A percentile compares a stretch with the other conserved stretches of the same genome.
These are phyloP conservation scores for Punctularia strigosozonata DNA, from an alignment of 768 basidiomycete genomes.

Conservation along the genomic window DNA sequence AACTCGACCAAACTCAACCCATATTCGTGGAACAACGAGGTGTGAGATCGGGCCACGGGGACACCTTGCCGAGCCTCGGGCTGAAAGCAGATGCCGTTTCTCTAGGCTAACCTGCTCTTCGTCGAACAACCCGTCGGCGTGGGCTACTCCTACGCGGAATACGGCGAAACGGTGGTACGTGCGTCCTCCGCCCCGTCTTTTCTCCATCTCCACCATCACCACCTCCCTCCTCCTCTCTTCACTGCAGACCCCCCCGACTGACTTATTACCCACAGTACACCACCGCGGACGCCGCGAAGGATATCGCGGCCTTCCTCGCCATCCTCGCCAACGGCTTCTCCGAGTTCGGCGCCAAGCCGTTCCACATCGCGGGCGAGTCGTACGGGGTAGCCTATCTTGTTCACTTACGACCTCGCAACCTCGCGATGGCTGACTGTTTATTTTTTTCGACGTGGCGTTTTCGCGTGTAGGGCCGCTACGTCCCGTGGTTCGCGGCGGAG, in stretches of 20 bases:
- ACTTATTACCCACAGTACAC: too few species aligned
- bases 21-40: slow-evolving; percentile 62
- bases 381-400: slow-evolving; percentile 41
- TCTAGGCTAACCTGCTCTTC: slow-evolving; percentile 46
- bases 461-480: slow-evolving; percentile 38
- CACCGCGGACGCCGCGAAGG: slow-evolving; percentile 55
- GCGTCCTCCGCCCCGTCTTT: background rate
- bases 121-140: slow-evolving; percentile 29
- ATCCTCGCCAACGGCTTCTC: slow-evolving; percentile 69
- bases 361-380: slow-evolving; percentile 33
- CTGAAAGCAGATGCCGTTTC: too few species aligned
- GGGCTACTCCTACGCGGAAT: slow-evolving; percentile 35
- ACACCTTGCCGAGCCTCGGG: too few species aligned
- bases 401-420: too few species aligned
- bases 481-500: slow-evolving; percentile 36
- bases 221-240: too few species aligned
- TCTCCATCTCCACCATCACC: background rate
- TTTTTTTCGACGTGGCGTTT: too few species aligned
- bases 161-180: slow-evolving; percentile 46
- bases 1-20: slow-evolving; percentile 42
- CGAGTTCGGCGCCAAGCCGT: slow-evolving; percentile 50
- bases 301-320: slow-evolving; percentile 58
- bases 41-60: too few species aligned
- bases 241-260: too few species aligned
- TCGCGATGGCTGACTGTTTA: background rate